Evolutionary conservation across 208 protist genomes (phyloP).

Genomic region (Tritrichomonas musculus): DNA sequence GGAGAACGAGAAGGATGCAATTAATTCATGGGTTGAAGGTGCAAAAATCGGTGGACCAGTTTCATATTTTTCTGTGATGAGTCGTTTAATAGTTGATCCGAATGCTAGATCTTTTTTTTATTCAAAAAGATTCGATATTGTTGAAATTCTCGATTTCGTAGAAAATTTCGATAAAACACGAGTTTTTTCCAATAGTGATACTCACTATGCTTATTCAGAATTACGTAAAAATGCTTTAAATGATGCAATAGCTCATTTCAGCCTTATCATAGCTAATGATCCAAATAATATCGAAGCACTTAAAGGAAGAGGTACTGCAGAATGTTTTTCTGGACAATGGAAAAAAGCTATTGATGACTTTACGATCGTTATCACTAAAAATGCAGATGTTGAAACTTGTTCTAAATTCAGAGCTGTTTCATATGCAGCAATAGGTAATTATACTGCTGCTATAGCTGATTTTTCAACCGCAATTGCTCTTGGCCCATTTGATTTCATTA

Average conservation of each 20-base stretch:
- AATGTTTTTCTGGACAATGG: neutral
- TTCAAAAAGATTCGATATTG: neutral
- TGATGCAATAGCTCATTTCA: neutral
- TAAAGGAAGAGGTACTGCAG: neutral
- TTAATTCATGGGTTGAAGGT: neutral
- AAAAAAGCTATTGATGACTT: neutral
- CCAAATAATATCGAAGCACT: neutral
- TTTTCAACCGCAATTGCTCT: neutral
- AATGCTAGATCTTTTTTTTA: neutral
- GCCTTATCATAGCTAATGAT: neutral
- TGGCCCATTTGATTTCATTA: neutral
- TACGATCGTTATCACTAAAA: neutral
- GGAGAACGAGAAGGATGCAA: neutral
- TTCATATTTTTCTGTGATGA: neutral
- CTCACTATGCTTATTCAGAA: neutral
- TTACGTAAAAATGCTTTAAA: neutral
- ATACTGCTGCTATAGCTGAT: neutral
- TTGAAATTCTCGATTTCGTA: neutral
- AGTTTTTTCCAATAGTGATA: neutral
- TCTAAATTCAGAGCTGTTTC: neutral
- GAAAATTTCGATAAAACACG: neutral
- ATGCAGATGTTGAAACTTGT: neutral
- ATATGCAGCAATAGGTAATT: constrained; percentile 5
- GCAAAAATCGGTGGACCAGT: neutral
- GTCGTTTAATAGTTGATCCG: neutral